Percentiles rank a stretch among this genome's conserved stretches.
Evolutionary conservation across 2,329 filamentous ascomycete species (phyloP).

Genomic region (Beauveria sp.): DNA sequence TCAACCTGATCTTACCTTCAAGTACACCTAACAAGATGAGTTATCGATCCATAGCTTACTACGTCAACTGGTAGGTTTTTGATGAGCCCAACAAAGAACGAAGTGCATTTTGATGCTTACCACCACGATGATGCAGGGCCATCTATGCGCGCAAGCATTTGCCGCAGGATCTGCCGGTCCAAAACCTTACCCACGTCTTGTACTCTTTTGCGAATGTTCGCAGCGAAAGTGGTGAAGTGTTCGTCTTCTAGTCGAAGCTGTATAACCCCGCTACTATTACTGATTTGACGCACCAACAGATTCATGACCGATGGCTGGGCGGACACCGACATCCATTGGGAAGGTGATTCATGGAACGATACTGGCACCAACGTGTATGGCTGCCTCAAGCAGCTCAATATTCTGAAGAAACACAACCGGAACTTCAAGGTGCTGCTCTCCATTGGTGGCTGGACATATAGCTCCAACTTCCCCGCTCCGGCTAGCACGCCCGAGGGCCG

Average conservation of each 20-base stretch:
- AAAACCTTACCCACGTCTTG: constrained; percentile 80
- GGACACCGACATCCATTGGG: constrained; percentile 66
- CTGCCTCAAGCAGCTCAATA: constrained; percentile 78
- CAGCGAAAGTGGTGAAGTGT: constrained; percentile 73
- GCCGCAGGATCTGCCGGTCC: constrained; percentile 74
- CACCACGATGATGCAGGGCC: constrained; percentile 40
- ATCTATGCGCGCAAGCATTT: constrained; percentile 80
- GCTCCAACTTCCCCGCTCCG: constrained; percentile 69
- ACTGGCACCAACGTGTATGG: constrained; percentile 76
- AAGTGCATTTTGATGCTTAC: constrained; percentile 13
- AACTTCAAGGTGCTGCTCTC: constrained; percentile 79
- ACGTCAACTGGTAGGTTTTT: constrained; percentile 54
- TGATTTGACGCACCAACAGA: constrained; percentile 17
- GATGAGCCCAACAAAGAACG: not conserved
- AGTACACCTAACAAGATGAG: constrained; percentile 22
- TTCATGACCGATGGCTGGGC: constrained; percentile 55
- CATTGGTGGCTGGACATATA: constrained; percentile 91
- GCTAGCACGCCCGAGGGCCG: constrained; percentile 65
- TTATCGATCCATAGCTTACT: constrained; percentile 65
- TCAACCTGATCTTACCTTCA: not conserved
- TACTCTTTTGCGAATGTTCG: constrained; percentile 87
- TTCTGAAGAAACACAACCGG: constrained; percentile 74
- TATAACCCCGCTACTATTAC: not conserved
- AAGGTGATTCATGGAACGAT: constrained; percentile 63
- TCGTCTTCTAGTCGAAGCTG: constrained; percentile 16